Evolutionary conservation across 768 basidiomycete species (phyloP), one percentile per base, ranked within the genome.

Genomic region (Kwoniella newhampshirensis): DNA sequence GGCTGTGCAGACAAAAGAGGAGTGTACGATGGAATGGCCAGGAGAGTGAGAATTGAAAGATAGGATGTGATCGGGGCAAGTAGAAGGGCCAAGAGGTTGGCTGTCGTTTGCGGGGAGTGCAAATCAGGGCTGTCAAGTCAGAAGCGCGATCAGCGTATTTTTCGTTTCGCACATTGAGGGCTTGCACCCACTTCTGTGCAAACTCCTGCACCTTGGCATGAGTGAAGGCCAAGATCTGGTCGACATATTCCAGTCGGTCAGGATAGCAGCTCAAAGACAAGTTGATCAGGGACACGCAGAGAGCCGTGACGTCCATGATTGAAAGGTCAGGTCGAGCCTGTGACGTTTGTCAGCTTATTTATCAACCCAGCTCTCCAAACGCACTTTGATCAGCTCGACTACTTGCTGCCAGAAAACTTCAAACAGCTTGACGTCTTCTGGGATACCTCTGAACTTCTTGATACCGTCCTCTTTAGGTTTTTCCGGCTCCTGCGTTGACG

Each of bases 351-450:
- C 47, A 51, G 59, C 39, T 39, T 11, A 43, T 26, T 12, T 13
- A 25, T 9, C 21, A 11, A 12, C 9, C 1, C 18, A 36, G 12
- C 13, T 32, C 27, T 18, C n/a, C n/a, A n/a, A 18, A 72, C 82
- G 18, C 64, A 90, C 92, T 84, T 93, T 96, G 81, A 99, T 93
- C 25, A 99, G 84, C 74, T 96, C 88, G 11, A 98, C 93, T 4
- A 98, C 91, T 75, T 99, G 96, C 62, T 88, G 86, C 94, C 96
- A 99, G 75, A 98, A 99, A 11, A 98, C 92, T 73, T 99, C 96
- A 61, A 99, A 99, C 49, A 99, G 78, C 71, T 87, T 89, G 21
- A 96, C 96, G 63, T 97, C 83, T 73, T 92, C 89, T 7, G 96
- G 96, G 40, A 98, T 86, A 18, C 96, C 96, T 75, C 96, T 81